Conservation (phyloP, 1,284 basidiomycete genomes). For the Ganoderma leucocontextum region DNA sequence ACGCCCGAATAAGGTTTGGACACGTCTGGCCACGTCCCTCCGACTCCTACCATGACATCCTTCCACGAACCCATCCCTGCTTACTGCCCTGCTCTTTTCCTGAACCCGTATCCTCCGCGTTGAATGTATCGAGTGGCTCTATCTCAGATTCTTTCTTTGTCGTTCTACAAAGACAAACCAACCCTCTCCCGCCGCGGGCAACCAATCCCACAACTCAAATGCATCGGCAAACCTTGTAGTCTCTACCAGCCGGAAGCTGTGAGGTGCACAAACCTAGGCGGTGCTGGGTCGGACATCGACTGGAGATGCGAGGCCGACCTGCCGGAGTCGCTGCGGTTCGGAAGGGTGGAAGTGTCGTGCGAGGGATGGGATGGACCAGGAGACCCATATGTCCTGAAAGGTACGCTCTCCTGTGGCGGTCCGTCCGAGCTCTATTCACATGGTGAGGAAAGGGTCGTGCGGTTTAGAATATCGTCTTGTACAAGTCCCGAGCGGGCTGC, state of each 20-base stretch:
- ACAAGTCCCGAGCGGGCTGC: conserved; percentile 62
- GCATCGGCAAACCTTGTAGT: conserved; percentile 81
- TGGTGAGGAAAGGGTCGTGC: conserved; percentile 70
- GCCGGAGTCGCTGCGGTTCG: conserved; percentile 82
- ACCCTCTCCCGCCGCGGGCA: conserved; percentile 73
- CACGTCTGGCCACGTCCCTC: conserved; percentile 7
- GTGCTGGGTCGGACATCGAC: conserved; percentile 78
- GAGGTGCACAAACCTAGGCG: conserved; percentile 83
- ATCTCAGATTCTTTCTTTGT: conserved; percentile 75
- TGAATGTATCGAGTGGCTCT: conserved; percentile 75
- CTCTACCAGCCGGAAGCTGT: conserved; percentile 87
- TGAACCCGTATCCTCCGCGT: not conserved
- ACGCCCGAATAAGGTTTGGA: conserved; percentile 4
- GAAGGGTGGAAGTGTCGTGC: conserved; percentile 84
- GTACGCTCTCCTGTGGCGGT: conserved; percentile 47
- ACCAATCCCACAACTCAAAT: conserved; percentile 81
- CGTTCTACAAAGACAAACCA: conserved; percentile 77
- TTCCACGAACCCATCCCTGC: no score
- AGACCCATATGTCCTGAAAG: conserved; percentile 87
- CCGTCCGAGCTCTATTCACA: not conserved
- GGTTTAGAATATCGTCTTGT: conserved; percentile 83
- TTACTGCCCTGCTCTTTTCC: not conserved
- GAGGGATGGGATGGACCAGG: conserved; percentile 88
- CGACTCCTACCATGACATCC: not conserved
- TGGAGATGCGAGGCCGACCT: conserved; percentile 96